Evolutionary conservation across 441 rosid genomes (phyloP).

Genomic region (Croton laevigatus): DNA sequence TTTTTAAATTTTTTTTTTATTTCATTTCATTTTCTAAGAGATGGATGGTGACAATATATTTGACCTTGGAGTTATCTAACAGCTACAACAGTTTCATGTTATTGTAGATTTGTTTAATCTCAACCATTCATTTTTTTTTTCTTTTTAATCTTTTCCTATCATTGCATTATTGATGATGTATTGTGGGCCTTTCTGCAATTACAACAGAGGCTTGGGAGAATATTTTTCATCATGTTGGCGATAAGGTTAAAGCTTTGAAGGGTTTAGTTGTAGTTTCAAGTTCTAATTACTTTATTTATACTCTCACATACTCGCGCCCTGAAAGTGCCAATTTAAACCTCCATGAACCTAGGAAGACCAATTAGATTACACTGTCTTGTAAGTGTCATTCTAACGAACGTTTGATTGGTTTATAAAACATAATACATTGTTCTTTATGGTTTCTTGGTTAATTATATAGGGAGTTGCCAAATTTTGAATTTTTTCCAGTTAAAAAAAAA

Average conservation of each 20-base stretch:
- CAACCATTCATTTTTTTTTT: constrained; percentile 3
- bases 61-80: constrained; percentile 47
- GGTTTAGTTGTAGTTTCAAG: not conserved
- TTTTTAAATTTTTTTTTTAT: not conserved
- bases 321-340: too few species aligned
- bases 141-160: not conserved
- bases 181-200: constrained; percentile 13
- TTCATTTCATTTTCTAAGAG: constrained; percentile 1
- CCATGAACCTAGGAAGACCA: too few species aligned
- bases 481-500: too few species aligned
- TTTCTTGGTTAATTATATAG: too few species aligned
- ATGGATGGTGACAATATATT: constrained; percentile 37
- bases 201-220: not conserved
- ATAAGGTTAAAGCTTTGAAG: not conserved
- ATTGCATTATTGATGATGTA: not conserved
- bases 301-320: too few species aligned
- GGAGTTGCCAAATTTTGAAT: too few species aligned
- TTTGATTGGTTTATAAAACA: too few species aligned
- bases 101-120: constrained; percentile 6
- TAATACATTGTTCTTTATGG: too few species aligned
- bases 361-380: too few species aligned
- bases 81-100: not conserved
- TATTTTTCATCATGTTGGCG: constrained; percentile 21
- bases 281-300: not conserved
- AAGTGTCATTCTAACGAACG: too few species aligned